Percentiles rank a stretch among this genome's conserved stretches.
These are phyloP conservation scores for Neurospora sp. DNA, from an alignment of 495 filamentous ascomycete genomes.

Conservation along the genomic window DNA sequence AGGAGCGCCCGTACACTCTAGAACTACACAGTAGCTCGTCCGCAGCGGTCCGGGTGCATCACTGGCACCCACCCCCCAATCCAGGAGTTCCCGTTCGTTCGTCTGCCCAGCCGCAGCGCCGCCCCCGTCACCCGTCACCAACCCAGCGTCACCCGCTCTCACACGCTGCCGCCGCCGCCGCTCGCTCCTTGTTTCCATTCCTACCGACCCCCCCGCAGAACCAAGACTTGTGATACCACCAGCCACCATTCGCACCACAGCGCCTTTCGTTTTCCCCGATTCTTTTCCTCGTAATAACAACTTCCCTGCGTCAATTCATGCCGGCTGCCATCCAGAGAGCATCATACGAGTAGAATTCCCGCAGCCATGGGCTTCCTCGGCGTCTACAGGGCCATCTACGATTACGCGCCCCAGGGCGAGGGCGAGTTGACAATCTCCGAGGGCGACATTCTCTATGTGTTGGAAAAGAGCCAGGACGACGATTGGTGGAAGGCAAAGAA, in stretches of 20 bases:
- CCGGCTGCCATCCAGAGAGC: background rate
- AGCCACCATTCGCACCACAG: background rate
- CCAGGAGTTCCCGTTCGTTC: background rate
- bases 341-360: background rate
- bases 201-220: background rate
- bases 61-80: background rate
- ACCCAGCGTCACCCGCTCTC: background rate
- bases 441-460: conserved; percentile 83
- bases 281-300: background rate
- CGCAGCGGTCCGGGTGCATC: background rate
- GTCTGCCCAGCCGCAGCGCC: background rate
- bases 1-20: background rate
- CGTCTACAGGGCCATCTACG: conserved; percentile 85
- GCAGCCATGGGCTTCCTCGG: conserved; percentile 64
- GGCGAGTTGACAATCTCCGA: conserved; percentile 81
- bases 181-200: background rate
- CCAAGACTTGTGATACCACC: background rate
- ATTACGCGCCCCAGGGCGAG: conserved; percentile 82
- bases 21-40: background rate
- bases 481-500: conserved; percentile 98
- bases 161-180: background rate
- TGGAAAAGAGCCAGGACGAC: conserved; percentile 84
- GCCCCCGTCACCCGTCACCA: background rate
- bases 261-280: background rate
- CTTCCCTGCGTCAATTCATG: background rate